Evolutionary conservation across 495 filamentous ascomycete genomes (phyloP).

Genomic region (Penicillium daleae): DNA sequence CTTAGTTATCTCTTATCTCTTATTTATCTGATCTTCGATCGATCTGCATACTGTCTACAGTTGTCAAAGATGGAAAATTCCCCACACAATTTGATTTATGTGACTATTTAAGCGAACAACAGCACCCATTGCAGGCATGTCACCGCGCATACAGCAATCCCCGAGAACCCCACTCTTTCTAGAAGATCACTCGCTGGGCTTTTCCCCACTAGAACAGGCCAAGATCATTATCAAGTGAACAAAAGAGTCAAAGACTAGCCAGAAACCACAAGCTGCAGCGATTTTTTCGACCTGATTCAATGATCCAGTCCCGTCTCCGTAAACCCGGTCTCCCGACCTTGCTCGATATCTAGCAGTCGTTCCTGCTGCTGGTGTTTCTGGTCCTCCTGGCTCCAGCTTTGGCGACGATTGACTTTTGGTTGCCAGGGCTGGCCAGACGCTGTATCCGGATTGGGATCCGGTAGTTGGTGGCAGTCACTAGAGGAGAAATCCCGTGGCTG

Average conservation of each 20-base stretch:
- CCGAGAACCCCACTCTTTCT: conserved; percentile 6
- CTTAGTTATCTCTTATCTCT: not conserved
- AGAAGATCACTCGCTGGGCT: not conserved
- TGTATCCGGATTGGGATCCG: conserved; percentile 1
- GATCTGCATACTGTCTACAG: not conserved
- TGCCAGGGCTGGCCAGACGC: conserved; percentile 29
- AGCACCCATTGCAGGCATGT: not conserved
- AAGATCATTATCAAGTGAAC: not conserved
- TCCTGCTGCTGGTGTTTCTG: conserved; percentile 40
- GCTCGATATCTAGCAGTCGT: conserved; percentile 31
- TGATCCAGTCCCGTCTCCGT: conserved; percentile 25
- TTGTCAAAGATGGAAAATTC: not conserved
- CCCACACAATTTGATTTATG: not conserved
- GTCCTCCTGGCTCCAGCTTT: conserved; percentile 45
- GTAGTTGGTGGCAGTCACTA: not conserved
- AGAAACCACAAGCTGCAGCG: too few relatives aligned
- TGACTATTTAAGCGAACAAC: not conserved
- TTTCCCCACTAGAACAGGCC: not conserved
- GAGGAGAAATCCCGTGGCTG: not conserved
- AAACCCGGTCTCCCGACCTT: conserved; percentile 36
- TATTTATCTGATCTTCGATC: not conserved
- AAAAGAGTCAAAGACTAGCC: too few relatives aligned
- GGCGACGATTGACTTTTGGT: conserved; percentile 31
- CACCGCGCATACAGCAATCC: not conserved
- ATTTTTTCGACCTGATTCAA: not conserved